Evolutionary conservation across 768 basidiomycete species (phyloP).

Genomic region (Pisolithus orientalis): DNA sequence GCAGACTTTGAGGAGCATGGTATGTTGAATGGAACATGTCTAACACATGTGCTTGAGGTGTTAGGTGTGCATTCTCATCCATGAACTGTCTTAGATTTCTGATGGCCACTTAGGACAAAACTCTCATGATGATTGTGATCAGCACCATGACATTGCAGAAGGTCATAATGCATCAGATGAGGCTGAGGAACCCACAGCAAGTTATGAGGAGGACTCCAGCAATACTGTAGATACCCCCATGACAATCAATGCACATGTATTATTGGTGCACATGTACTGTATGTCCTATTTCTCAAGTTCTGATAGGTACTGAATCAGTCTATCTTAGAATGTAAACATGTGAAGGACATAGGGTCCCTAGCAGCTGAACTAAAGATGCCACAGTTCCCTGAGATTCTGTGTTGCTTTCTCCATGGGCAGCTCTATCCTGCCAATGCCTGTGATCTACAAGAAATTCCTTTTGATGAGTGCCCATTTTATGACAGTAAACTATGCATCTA

Average conservation of each 20-base stretch:
- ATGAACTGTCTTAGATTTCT: not conserved
- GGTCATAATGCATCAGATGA: not conserved
- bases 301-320: no score
- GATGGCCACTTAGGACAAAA: not conserved
- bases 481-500: not conserved
- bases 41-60: not conserved
- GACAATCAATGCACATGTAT: not conserved
- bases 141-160: not conserved
- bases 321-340: no score
- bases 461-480: not conserved
- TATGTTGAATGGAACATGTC: slow-evolving; percentile 17
- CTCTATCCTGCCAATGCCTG: not conserved
- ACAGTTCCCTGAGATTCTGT: no score
- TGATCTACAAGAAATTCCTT: not conserved
- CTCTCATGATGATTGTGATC: not conserved
- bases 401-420: no score
- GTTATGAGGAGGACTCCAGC: not conserved
- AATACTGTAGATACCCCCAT: not conserved
- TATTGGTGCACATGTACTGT: no score
- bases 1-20: slow-evolving; percentile 13
- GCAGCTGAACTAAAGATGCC: no score
- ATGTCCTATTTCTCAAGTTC: no score
- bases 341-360: no score
- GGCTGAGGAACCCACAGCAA: not conserved
- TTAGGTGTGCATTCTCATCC: no score